Base-by-base conservation (phyloP, 1,284 basidiomycete species). In the Violaceomyces palustris region DNA sequence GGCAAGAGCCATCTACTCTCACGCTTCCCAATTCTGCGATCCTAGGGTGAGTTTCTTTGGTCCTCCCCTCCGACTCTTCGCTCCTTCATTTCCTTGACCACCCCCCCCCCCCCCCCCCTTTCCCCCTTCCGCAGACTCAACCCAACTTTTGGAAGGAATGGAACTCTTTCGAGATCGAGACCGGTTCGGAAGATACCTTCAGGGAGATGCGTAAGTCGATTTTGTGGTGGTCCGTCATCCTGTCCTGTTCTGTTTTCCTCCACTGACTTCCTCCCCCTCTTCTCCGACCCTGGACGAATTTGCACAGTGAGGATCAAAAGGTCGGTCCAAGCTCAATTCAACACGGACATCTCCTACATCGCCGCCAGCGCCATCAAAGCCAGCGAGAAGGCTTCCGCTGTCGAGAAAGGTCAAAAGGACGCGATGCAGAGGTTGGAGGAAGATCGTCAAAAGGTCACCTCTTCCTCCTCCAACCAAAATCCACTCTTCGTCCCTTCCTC, bases 11-110 rank as follows among this genome's bases (percentile, higher is more conserved):
- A 87, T 98, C 65, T 98, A 94, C 68, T 92, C 89, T 0, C 92
- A 99, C 72, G 92, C 92, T 0, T 89, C 87, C 23, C 94, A 98
- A 72, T 97, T 98, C 80, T 98, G 92, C 76, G 94, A 98, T 73
- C 92, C 93, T 15, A 82, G 93, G 26, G 82, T 86, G 53, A 29
- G 58, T 57, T 22, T 4, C 12, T 24, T 39, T 43, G 14, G 26
- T 3, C 22, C 27, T 8, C 4, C 8, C 3, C n/a, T 30, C 21
- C n/a, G 33, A n/a, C 19, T 34, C 12, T 7, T 35, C 30, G 0
- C 27, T 37, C 21, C 44, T 37, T 39, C 34, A n/a, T 24, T 37
- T 43, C 21, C 43, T 32, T n/a, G 40, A 21, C 19, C 34, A 22
- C 21, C 30, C 42, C 34, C 31, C 34, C n/a, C 44, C 19, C 7